Evolutionary conservation across 768 basidiomycete genomes (phyloP).

Genomic region (Filobasidium floriforme): DNA sequence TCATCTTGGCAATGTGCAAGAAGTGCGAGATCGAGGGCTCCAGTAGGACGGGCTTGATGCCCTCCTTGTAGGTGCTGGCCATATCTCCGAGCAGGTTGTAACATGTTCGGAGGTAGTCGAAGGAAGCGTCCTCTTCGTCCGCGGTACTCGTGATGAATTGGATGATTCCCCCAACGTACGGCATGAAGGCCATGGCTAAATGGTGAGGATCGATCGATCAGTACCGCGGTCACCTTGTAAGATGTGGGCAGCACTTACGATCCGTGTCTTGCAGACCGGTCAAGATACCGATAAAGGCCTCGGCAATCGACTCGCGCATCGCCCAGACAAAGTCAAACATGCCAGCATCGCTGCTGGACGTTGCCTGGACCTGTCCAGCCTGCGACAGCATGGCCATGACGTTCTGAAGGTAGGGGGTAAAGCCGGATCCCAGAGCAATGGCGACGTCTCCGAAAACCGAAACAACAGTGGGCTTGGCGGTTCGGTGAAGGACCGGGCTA

Average conservation of each 20-base stretch:
- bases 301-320: conserved; percentile 87
- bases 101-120: conserved; percentile 62
- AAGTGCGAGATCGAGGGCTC: conserved; percentile 66
- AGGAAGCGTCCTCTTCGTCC: conserved; percentile 73
- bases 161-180: conserved; percentile 66
- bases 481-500: conserved; percentile 79
- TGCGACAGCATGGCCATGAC: conserved; percentile 86
- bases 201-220: conserved; percentile 32
- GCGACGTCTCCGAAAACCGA: conserved; percentile 96
- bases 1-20: conserved; percentile 65
- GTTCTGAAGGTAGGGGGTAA: conserved; percentile 80
- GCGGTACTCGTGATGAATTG: conserved; percentile 68
- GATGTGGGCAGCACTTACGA: conserved; percentile 23
- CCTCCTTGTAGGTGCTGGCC: conserved; percentile 71
- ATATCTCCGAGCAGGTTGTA: conserved; percentile 89
- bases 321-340: conserved; percentile 84
- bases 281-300: conserved; percentile 92
- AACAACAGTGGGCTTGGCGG: conserved; percentile 93
- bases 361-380: conserved; percentile 78
- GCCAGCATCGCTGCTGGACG: conserved; percentile 50
- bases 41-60: conserved; percentile 71
- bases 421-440: conserved; percentile 73
- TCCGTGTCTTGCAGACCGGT: conserved; percentile 77
- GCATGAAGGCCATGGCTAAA: conserved; percentile 55
- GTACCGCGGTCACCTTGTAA: conserved; percentile 4